Evolutionary conservation across 306 rosid species (phyloP), one percentile per base, ranked within the genome.

Genomic region (Alnus rubra): DNA sequence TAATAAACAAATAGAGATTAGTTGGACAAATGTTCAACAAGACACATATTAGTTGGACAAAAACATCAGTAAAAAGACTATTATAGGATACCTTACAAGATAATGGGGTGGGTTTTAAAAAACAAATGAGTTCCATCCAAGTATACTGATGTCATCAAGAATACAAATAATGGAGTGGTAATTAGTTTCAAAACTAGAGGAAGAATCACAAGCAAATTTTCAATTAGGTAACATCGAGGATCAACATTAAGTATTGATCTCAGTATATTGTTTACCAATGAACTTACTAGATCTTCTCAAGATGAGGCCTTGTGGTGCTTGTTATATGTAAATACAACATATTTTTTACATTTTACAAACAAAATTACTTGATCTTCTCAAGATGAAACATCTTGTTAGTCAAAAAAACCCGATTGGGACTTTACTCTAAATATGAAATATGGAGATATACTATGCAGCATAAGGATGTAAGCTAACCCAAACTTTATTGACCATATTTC

Each of bases 11-110:
- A 71, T 59, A 64, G 2, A 48, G 19, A 59, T 30, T 23, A 9
- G 11, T 23, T 71, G 74, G 65, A 45, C 28, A 75, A 64, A 18
- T 68, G 59, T 82, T 76, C 50, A 71, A 50, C 13, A 81, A 76
- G 2, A 6, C n/a, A 9, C 47, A 59, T 23, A 52, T 31, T 37
- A 39, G 15, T 6, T 14, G n/a, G 67, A 55, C 11, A 35, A 47
- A 76, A 69, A 58, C 19, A 10, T 39, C 48, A 28, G 28, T 30
- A 30, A 35, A 14, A 55, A 23, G 37, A 8, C 45, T 42, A 42
- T 42, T 52, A 60, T 28, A 60, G 5, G 67, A 60, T 60, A 11
- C 33, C 39, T 31, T 28, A 33, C 11, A 44, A 62, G 68, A 31
- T 62, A 12, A 13, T 62, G 18, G 16, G 12, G 7, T 13, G 16